phyloP scores from a whole-genome alignment of 352 stramenopile genomes.

The Phytophthora hibernalis region DNA sequence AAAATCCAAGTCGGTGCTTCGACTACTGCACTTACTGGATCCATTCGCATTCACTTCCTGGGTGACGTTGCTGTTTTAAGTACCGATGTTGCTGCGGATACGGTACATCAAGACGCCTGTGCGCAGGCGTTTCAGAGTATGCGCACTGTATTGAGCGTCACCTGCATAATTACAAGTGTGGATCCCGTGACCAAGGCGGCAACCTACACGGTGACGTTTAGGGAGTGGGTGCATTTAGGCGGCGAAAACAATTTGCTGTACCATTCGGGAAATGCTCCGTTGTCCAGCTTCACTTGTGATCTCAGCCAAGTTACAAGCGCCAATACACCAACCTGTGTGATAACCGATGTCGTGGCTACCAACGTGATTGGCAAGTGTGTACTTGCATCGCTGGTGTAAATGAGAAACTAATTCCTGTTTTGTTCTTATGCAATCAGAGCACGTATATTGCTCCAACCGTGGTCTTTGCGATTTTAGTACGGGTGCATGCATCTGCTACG shows the following conservation, averaged over 20 bases:
- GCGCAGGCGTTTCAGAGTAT: slow-evolving; percentile 51
- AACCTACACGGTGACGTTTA: slow-evolving; percentile 76
- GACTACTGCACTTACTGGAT: slow-evolving; percentile 39
- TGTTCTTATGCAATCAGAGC: slow-evolving; percentile 50
- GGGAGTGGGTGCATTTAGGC: slow-evolving; percentile 58
- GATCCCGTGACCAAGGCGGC: slow-evolving; percentile 53
- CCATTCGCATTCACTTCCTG: slow-evolving; percentile 57
- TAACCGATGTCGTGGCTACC: slow-evolving; percentile 62
- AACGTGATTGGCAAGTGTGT: slow-evolving; percentile 60
- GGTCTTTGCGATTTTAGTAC: slow-evolving; percentile 78
- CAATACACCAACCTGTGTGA: slow-evolving; percentile 63
- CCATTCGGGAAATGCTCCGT: slow-evolving; percentile 77
- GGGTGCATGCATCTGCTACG: slow-evolving; percentile 75
- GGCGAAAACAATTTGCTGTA: slow-evolving; percentile 86
- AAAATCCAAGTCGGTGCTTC: slow-evolving; percentile 52
- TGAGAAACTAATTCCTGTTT: not conserved
- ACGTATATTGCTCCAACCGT: slow-evolving; percentile 81
- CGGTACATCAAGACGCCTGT: slow-evolving; percentile 41
- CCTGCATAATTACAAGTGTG: slow-evolving; percentile 43
- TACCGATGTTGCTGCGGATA: slow-evolving; percentile 45
- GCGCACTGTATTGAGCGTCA: slow-evolving; percentile 46
- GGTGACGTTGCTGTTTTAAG: slow-evolving; percentile 53
- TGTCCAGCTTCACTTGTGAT: slow-evolving; percentile 84
- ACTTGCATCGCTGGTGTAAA: not conserved
- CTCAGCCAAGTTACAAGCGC: slow-evolving; percentile 53